Evolutionary conservation across 2,329 filamentous ascomycete genomes (phyloP).

Genomic region (Paecilomyces dactylethromorphus): DNA sequence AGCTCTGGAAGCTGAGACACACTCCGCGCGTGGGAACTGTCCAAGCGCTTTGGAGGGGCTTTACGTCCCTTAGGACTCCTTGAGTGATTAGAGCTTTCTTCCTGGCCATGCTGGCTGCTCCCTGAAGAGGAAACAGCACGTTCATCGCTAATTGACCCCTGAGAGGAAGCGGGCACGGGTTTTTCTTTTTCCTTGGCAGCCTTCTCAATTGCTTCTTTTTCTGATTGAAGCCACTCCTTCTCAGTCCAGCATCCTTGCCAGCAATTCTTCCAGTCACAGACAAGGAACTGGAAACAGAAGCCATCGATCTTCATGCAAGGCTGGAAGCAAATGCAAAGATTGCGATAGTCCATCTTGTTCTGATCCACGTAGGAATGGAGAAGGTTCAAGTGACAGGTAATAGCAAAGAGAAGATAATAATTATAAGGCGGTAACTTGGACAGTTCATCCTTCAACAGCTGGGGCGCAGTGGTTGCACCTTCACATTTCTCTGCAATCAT

Average conservation of each 20-base stretch:
- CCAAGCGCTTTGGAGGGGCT: slow-evolving; percentile 26
- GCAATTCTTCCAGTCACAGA: slow-evolving; percentile 92
- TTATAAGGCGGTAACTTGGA: slow-evolving; percentile 94
- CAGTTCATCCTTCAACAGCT: slow-evolving; percentile 81
- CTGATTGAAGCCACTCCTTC: slow-evolving; percentile 64
- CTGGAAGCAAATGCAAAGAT: slow-evolving; percentile 94
- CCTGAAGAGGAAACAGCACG: slow-evolving; percentile 59
- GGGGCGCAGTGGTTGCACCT: slow-evolving; percentile 72
- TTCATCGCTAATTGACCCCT: slow-evolving; percentile 39
- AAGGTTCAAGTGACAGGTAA: slow-evolving; percentile 90
- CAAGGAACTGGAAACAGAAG: slow-evolving; percentile 91
- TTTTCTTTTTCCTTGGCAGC: slow-evolving; percentile 22
- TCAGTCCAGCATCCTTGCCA: slow-evolving; percentile 96
- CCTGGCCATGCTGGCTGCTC: slow-evolving; percentile 48
- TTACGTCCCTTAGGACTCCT: slow-evolving; percentile 23
- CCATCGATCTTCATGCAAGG: slow-evolving; percentile 94
- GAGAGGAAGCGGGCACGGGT: slow-evolving; percentile 10
- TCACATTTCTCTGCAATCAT: slow-evolving; percentile 73
- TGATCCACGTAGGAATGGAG: slow-evolving; percentile 86
- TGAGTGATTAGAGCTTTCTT: slow-evolving; percentile 24
- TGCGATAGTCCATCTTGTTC: slow-evolving; percentile 98
- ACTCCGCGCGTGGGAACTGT: slow-evolving; percentile 26
- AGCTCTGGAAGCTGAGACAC: slow-evolving; percentile 42
- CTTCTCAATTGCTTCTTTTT: slow-evolving; percentile 32
- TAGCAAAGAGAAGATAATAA: slow-evolving; percentile 95